Conservation (phyloP, 2,329 filamentous ascomycete genomes). For the Fusarium fracticaudum region DNA sequence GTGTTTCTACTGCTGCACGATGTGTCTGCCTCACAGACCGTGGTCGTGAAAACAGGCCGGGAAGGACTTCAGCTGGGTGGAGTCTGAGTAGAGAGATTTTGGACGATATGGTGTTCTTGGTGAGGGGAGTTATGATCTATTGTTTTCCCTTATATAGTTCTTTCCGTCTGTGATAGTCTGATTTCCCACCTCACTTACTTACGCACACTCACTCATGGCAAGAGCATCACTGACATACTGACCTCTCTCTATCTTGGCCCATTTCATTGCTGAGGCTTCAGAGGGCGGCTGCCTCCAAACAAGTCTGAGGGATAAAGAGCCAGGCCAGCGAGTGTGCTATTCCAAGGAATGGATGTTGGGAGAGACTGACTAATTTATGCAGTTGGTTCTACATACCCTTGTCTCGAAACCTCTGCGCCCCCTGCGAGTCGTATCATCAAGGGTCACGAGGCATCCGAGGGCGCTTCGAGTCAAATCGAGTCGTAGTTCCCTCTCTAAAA, state of each 20-base stretch:
- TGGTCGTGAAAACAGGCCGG: conserved; percentile 15
- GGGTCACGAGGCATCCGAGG: conserved; percentile 7
- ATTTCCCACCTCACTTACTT: neutral
- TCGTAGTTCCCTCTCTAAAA: neutral
- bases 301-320: neutral
- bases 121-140: neutral
- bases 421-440: neutral
- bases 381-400: conserved; percentile 19
- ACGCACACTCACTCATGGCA: neutral
- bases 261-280: neutral
- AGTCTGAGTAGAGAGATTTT: neutral
- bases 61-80: conserved; percentile 24
- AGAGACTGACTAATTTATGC: neutral
- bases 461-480: neutral
- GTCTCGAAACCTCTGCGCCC: conserved; percentile 30
- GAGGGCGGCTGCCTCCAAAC: neutral
- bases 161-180: conserved; percentile 5
- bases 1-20: neutral
- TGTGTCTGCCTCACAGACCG: neutral
- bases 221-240: neutral
- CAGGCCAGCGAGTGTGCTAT: neutral
- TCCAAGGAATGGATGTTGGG: neutral
- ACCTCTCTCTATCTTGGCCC: neutral
- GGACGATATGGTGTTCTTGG: neutral
- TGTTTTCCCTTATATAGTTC: neutral